A percentile compares a stretch with the other conserved stretches of the same genome.
phyloP scores from a whole-genome alignment of 1,284 basidiomycete species.

The Exobasidium cylindrosporum region DNA sequence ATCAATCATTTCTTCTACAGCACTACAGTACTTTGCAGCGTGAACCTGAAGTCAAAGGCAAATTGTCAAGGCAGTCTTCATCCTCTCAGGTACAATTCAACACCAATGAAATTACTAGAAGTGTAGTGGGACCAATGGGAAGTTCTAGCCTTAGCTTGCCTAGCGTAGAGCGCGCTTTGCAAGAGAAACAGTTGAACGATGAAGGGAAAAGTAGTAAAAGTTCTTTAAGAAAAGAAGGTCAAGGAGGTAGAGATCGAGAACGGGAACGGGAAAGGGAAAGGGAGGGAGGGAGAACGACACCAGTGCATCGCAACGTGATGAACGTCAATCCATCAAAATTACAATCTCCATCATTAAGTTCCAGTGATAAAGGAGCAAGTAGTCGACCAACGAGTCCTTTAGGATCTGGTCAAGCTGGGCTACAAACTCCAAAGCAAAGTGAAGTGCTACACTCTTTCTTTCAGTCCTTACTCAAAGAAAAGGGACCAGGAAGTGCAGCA shows the following conservation, averaged over 20 bases:
- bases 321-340: not conserved
- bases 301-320: not conserved
- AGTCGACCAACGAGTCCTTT: conserved; percentile 10
- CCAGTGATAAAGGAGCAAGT: conserved; percentile 7
- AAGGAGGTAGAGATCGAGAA: conserved; percentile 1
- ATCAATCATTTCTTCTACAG: conserved; percentile 20
- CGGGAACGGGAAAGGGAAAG: not conserved
- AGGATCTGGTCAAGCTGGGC: not conserved
- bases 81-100: not conserved
- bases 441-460: conserved; percentile 20
- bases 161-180: conserved; percentile 27
- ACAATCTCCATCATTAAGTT: conserved; percentile 2
- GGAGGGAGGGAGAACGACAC: not conserved
- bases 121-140: conserved; percentile 37
- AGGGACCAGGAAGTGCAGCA: not conserved
- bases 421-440: conserved; percentile 16
- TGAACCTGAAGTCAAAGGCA: conserved; percentile 15
- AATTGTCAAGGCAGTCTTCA: not conserved
- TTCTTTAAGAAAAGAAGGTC: not conserved
- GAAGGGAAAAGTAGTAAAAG: not conserved
- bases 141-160: conserved; percentile 27
- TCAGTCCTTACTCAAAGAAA: conserved; percentile 9
- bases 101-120: not conserved
- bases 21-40: conserved; percentile 34
- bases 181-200: conserved; percentile 4